These are phyloP conservation scores for Juglanconis oblonga DNA, from an alignment of 2,329 filamentous ascomycete species.

Conservation along the genomic window DNA sequence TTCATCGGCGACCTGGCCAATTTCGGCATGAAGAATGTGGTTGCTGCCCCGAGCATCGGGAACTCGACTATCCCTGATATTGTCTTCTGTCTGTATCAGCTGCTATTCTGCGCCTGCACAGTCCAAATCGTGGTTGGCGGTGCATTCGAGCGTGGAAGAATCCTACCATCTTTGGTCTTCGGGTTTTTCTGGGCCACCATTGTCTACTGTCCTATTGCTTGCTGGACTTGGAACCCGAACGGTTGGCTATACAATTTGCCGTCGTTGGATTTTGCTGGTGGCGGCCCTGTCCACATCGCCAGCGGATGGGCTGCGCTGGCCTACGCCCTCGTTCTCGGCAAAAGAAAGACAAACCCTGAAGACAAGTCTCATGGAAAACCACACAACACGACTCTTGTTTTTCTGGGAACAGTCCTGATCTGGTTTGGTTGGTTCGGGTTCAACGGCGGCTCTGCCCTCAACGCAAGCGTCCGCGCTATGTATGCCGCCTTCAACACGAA, in stretches of 20 bases:
- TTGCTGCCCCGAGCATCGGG: constrained; percentile 58
- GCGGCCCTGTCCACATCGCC: constrained; percentile 63
- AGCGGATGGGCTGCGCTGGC: constrained; percentile 62
- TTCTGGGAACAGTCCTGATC: constrained; percentile 61
- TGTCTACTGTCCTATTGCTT: constrained; percentile 62
- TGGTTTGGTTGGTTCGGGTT: constrained; percentile 62
- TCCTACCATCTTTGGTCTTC: constrained; percentile 43
- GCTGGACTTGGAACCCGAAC: constrained; percentile 66
- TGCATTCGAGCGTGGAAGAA: constrained; percentile 56
- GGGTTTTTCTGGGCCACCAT: constrained; percentile 62
- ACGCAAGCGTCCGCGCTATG: constrained; percentile 49
- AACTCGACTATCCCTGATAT: constrained; percentile 59
- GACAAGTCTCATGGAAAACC: constrained; percentile 51
- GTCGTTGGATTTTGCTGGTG: constrained; percentile 58
- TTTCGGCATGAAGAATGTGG: constrained; percentile 65
- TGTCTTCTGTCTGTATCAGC: constrained; percentile 64
- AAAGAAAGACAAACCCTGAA: constrained; percentile 46
- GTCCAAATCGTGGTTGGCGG: constrained; percentile 65
- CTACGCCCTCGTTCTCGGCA: constrained; percentile 62
- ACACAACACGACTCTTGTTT: constrained; percentile 62
- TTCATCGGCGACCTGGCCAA: constrained; percentile 79
- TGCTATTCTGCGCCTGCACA: constrained; percentile 59
- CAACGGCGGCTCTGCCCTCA: constrained; percentile 49
- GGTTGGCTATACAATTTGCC: constrained; percentile 63
- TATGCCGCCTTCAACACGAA: constrained; percentile 59